A percentile compares a stretch with the other conserved stretches of the same genome.
These are phyloP conservation scores for Patellifolia procumbens DNA, from an alignment of 179 eudicot species.

Conservation along the genomic window DNA sequence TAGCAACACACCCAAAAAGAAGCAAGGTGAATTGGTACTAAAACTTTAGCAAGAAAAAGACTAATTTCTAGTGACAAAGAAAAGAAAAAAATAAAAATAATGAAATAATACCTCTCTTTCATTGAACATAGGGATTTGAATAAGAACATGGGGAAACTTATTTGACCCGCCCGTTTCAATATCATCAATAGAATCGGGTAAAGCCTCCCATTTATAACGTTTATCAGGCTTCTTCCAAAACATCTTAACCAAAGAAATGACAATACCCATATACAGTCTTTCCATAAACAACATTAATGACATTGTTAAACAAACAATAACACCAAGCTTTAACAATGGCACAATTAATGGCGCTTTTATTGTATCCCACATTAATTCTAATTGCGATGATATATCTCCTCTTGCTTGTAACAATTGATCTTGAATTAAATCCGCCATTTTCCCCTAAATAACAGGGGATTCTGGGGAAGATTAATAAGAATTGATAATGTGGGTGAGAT, in stretches of 20 bases:
- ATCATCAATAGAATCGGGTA: slow-evolving; percentile 51
- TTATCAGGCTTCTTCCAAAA: slow-evolving; percentile 62
- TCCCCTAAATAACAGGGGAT: not conserved
- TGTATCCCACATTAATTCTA: slow-evolving; percentile 47
- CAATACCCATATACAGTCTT: slow-evolving; percentile 71
- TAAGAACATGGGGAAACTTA: slow-evolving; percentile 55
- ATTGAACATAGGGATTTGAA: slow-evolving; percentile 77
- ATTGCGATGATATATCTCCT: slow-evolving; percentile 39
- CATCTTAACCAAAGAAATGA: slow-evolving; percentile 52
- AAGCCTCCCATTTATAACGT: slow-evolving; percentile 54
- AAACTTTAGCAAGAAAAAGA: not conserved
- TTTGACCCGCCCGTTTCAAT: slow-evolving; percentile 50
- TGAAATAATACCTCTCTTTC: slow-evolving; percentile 55
- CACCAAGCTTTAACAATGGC: slow-evolving; percentile 45
- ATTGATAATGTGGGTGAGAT: slow-evolving; percentile 25
- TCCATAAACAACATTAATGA: slow-evolving; percentile 63
- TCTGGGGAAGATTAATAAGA: not conserved
- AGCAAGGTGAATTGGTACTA: not conserved
- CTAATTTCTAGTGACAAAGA: not conserved
- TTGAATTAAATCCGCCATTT: slow-evolving; percentile 45
- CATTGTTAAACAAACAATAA: slow-evolving; percentile 46
- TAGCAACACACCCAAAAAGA: not conserved
- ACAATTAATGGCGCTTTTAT: slow-evolving; percentile 52
- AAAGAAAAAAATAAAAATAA: not conserved
- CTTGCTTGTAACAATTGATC: slow-evolving; percentile 38